Evolutionary conservation across 164 flowering plant species (phyloP), one percentile per base, ranked within the genome.

Genomic region (Vitis riparia): DNA sequence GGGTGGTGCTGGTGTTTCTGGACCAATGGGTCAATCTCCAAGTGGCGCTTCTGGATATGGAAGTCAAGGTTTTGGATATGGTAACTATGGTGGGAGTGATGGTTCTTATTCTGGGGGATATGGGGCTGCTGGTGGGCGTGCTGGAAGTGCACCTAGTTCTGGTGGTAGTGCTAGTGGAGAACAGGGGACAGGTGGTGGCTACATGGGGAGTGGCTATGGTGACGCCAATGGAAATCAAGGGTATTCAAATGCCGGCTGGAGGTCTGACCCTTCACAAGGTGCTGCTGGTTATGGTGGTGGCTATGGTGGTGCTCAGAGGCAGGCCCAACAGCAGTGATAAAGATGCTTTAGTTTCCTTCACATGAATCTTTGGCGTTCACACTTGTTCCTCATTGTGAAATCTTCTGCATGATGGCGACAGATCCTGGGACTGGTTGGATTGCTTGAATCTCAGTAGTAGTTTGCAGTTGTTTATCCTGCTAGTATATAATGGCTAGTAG

Each of bases 61-160:
- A 56, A 65, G 29, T 51, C 67, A 51, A 51, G n/a, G 13, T 67
- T 60, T 50, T 11, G 72, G 72, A 0, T 67, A 70, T 67, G 74
- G 77, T 44, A 63, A 62, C 52, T 66, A 59, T 17, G 66, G 56
- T 65, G 56, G 37, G 51, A 65, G 30, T 65, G 57, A 51, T 12
- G 53, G 66, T 9, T 63, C 66, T 63, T 63, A 73, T 60, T 49
- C 79, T 60, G 72, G 69, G 62, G 77, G 71, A 1, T 73, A 73
- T 67, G 77, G 77, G 7, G 47, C 68, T 19, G 9, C 59, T 57
- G 79, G 75, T 12, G 75, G 68, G 13, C 72, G 57, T 55, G 55
- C 64, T 69, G 69, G 51, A 30, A 68, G 59, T 61, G 55, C 47
- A 13, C 74, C 70, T 23, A 70, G 23, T 64, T 32, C 47, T 13